These are phyloP conservation scores for Colletotrichum lupini DNA, from an alignment of 2,329 filamentous ascomycete genomes.

Conservation along the genomic window DNA sequence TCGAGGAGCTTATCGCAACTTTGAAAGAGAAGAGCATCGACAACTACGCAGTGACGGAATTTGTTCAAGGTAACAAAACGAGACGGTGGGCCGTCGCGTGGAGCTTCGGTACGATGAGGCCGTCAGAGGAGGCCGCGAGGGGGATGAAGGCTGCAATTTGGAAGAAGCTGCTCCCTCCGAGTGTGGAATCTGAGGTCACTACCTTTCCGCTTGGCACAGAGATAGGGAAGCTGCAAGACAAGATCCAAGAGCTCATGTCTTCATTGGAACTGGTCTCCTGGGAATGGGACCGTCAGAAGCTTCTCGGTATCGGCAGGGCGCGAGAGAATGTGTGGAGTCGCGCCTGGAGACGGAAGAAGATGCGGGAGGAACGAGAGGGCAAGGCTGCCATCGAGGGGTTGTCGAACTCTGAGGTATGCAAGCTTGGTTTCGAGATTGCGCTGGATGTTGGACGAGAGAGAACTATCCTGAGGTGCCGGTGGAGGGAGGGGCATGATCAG, in stretches of 20 bases:
- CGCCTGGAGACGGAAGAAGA: slow-evolving; percentile 73
- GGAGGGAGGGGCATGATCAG: slow-evolving; percentile 80
- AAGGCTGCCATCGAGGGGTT: slow-evolving; percentile 38
- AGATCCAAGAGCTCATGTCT: slow-evolving; percentile 58
- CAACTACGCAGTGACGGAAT: slow-evolving; percentile 86
- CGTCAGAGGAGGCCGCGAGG: slow-evolving; percentile 59
- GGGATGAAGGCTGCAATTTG: slow-evolving; percentile 53
- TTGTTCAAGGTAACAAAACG: slow-evolving; percentile 83
- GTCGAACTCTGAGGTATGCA: slow-evolving; percentile 49
- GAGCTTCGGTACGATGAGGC: slow-evolving; percentile 80
- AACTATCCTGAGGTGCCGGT: slow-evolving; percentile 68
- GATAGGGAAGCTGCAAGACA: slow-evolving; percentile 48
- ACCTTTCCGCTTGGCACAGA: slow-evolving; percentile 58
- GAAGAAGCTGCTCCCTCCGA: slow-evolving; percentile 56
- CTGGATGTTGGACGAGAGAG: slow-evolving; percentile 52
- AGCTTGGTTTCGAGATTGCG: slow-evolving; percentile 69
- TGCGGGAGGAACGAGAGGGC: slow-evolving; percentile 39
- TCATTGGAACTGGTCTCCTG: slow-evolving; percentile 70
- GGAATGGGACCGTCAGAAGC: slow-evolving; percentile 67
- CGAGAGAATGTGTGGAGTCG: slow-evolving; percentile 83
- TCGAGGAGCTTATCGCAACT: slow-evolving; percentile 70
- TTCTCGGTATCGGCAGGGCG: slow-evolving; percentile 71
- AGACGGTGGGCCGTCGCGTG: slow-evolving; percentile 89
- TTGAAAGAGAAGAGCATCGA: slow-evolving; percentile 67
- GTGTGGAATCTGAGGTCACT: slow-evolving; percentile 52